Evolutionary conservation across 495 filamentous ascomycete species (phyloP).

Genomic region (Aspergillus panamensis): DNA sequence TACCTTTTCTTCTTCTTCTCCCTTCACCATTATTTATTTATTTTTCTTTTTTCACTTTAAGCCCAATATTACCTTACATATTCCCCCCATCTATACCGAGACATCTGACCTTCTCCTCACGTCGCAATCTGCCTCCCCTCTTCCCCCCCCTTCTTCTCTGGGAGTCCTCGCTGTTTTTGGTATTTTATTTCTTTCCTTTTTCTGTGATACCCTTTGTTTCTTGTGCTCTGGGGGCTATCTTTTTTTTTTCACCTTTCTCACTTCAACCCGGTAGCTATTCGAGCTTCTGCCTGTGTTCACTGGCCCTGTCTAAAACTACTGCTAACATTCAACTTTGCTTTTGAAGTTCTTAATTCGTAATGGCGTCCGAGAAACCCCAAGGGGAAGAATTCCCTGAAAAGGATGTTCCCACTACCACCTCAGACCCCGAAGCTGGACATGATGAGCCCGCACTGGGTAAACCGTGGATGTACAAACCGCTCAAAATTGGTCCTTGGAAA

Average conservation of each 20-base stretch:
- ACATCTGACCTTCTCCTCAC: background rate
- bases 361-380: conserved; percentile 5
- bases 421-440: conserved; percentile 30
- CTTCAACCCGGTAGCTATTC: background rate
- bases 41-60: no score
- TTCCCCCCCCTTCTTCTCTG: conserved; percentile 1
- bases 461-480: conserved; percentile 67
- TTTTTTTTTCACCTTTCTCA: background rate
- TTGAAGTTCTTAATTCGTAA: background rate
- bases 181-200: background rate
- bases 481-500: conserved; percentile 51
- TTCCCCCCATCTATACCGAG: background rate
- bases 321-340: background rate
- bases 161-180: background rate
- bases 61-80: background rate
- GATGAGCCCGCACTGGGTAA: conserved; percentile 31
- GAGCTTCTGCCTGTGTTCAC: background rate
- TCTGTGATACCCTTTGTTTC: conserved; percentile 1
- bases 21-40: background rate
- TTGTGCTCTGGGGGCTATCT: background rate
- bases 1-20: conserved; percentile 2
- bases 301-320: background rate
- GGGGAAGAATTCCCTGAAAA: conserved; percentile 20
- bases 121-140: background rate
- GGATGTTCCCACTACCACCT: conserved; percentile 14